These are phyloP conservation scores for Suhomyces kunorum DNA, from an alignment of 1,139 yeast genomes.

Conservation along the genomic window DNA sequence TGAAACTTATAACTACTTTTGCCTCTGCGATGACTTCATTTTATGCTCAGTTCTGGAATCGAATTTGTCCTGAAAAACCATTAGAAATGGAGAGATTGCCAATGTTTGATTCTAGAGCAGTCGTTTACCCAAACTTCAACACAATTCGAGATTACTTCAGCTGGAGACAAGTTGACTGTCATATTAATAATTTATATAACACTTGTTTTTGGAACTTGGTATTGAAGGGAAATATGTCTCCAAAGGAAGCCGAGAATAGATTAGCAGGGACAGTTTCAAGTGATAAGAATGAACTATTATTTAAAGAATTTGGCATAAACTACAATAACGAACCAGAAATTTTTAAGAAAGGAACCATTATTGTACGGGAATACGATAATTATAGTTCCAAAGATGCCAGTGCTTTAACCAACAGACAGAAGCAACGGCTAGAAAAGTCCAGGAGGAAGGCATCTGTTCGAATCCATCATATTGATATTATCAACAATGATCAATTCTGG, in stretches of 20 bases:
- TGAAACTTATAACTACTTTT: conserved; percentile 77
- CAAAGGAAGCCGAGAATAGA: conserved; percentile 75
- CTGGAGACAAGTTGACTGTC: conserved; percentile 98
- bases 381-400: conserved; percentile 15
- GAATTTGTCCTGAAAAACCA: conserved; percentile 52
- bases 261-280: conserved; percentile 73
- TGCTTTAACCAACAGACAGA: conserved; percentile 45
- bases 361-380: conserved; percentile 53
- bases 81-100: conserved; percentile 56
- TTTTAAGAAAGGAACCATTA: conserved; percentile 80
- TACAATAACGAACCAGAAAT: conserved; percentile 90
- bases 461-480: conserved; percentile 56
- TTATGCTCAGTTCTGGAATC: conserved; percentile 68
- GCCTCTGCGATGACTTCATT: conserved; percentile 80
- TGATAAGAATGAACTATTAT: conserved; percentile 87
- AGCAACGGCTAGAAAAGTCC: conserved; percentile 49
- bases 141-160: conserved; percentile 76
- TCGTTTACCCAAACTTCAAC: conserved; percentile 68
- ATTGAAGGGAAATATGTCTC: conserved; percentile 62
- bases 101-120: conserved; percentile 89
- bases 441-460: conserved; percentile 50
- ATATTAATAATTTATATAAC: conserved; percentile 89
- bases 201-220: conserved; percentile 92
- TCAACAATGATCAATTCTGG: conserved; percentile 59
- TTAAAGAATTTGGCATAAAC: conserved; percentile 74